These are phyloP conservation scores for Psilocybe subaeruginosa DNA, from an alignment of 768 basidiomycete species.

Conservation along the genomic window DNA sequence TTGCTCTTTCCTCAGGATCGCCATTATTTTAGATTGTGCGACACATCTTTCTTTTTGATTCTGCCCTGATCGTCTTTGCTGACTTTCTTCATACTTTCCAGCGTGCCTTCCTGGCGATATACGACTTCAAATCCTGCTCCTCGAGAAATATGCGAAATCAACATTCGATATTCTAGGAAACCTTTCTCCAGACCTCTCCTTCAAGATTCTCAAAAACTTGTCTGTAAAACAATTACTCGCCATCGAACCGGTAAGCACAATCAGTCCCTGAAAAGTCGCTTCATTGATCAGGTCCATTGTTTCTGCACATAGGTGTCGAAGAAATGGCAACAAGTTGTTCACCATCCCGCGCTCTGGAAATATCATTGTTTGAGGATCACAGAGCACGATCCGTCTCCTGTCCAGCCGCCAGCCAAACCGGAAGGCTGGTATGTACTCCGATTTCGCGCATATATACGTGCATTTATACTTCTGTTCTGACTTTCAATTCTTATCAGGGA, in stretches of 20 bases:
- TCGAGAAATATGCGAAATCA: conserved; percentile 82
- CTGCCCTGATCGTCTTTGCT: conserved; percentile 7
- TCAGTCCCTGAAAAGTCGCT: conserved; percentile 25
- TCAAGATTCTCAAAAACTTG: conserved; percentile 59
- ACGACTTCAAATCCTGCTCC: conserved; percentile 77
- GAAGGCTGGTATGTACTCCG: conserved; percentile 67
- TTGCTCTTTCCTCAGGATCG: conserved; percentile 42
- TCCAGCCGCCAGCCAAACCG: conserved; percentile 62
- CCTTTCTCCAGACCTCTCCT: conserved; percentile 65
- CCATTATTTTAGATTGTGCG: conserved; percentile 65
- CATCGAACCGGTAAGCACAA: conserved; percentile 54
- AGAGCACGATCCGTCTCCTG: conserved; percentile 66
- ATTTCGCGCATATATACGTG: not conserved
- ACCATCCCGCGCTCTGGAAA: conserved; percentile 77
- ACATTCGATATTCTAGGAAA: conserved; percentile 83
- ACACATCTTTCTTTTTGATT: conserved; percentile 4
- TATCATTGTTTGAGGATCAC: conserved; percentile 78
- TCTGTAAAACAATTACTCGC: conserved; percentile 64
- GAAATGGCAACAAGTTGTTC: conserved; percentile 47
- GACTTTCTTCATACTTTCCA: conserved; percentile 26
- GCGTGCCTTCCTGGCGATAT: conserved; percentile 87
- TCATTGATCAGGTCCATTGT: conserved; percentile 38
- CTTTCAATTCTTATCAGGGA: conserved; percentile 31
- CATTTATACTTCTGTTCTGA: not conserved
- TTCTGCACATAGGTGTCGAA: conserved; percentile 40